Evolutionary conservation across 192 early-diverging fungal species (phyloP).

Genomic region (Pecoramyces ruminantium): DNA sequence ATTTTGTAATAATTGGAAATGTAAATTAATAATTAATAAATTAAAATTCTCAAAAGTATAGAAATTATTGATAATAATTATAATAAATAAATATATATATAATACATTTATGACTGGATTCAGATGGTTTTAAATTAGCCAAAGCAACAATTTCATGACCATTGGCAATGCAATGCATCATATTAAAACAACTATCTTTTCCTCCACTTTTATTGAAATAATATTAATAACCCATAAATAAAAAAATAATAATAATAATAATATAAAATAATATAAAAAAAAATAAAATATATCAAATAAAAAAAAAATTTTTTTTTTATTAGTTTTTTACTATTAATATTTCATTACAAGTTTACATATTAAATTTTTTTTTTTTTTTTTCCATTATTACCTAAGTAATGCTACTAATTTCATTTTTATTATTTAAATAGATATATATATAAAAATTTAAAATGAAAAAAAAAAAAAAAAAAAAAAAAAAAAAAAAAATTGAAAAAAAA

Average conservation of each 20-base stretch:
- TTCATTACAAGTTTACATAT: no score
- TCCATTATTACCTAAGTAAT: neutral
- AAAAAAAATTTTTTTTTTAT: no score
- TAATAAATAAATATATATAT: conserved; percentile 28
- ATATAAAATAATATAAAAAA: neutral
- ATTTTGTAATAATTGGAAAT: no score
- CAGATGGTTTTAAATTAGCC: conserved; percentile 73
- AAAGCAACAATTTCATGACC: conserved; percentile 87
- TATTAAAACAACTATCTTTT: conserved; percentile 90
- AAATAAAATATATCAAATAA: no score
- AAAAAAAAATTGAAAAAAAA: conserved; percentile 1
- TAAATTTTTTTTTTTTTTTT: no score
- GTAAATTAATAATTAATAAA: neutral
- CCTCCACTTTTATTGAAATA: conserved; percentile 58
- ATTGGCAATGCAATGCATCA: conserved; percentile 85
- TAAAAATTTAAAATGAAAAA: neutral
- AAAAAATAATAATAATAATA: neutral
- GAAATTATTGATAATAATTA: no score
- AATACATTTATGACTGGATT: conserved; percentile 37
- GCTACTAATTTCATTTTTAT: neutral
- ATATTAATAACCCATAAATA: no score
- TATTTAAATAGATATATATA: neutral
- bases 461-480: conserved; percentile 6
- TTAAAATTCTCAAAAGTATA: neutral
- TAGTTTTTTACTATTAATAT: no score